A percentile compares a stretch with the other conserved stretches of the same genome.
phyloP scores from a whole-genome alignment of 2,329 filamentous ascomycete genomes.

The Colletotrichum viniferum region DNA sequence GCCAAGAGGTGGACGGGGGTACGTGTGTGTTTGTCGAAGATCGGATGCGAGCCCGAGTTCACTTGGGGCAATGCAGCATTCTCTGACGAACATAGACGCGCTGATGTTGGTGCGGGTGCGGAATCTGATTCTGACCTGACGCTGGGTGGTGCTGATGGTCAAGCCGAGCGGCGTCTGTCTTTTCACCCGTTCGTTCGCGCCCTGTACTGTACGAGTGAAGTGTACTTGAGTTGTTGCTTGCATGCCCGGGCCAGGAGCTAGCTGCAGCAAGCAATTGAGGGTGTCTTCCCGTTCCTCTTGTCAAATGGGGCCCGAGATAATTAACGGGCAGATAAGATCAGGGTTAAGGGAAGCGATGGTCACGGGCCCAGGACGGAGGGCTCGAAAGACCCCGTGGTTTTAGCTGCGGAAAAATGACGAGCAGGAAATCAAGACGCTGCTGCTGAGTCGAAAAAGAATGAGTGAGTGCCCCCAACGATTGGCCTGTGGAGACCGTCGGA shows the following conservation, averaged over 20 bases:
- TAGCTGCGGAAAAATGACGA: slow-evolving; percentile 7
- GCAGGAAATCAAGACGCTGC: slow-evolving; percentile 5
- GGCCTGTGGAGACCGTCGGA: background rate
- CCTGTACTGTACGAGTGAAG: background rate
- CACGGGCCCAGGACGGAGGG: background rate
- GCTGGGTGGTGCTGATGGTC: background rate
- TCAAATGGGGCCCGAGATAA: background rate
- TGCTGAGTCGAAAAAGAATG: slow-evolving; percentile 1
- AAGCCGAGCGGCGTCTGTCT: background rate
- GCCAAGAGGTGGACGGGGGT: slow-evolving; percentile 3
- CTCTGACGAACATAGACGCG: slow-evolving; percentile 11
- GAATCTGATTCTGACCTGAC: background rate
- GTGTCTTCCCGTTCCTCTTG: background rate
- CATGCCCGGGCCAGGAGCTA: background rate
- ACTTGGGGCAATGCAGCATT: slow-evolving; percentile 11
- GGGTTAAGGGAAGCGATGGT: background rate
- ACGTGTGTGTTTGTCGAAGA: slow-evolving; percentile 14
- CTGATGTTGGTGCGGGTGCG: slow-evolving; percentile 1
- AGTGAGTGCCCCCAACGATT: slow-evolving; percentile 9
- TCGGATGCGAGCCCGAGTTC: slow-evolving; percentile 13
- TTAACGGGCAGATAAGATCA: background rate
- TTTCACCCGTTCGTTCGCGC: background rate
- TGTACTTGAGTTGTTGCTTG: background rate
- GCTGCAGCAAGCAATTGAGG: background rate
- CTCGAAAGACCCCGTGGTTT: slow-evolving; percentile 8